These are phyloP conservation scores for Carex myosuroides DNA, from an alignment of 176 grass and related monocot genomes.

Conservation along the genomic window DNA sequence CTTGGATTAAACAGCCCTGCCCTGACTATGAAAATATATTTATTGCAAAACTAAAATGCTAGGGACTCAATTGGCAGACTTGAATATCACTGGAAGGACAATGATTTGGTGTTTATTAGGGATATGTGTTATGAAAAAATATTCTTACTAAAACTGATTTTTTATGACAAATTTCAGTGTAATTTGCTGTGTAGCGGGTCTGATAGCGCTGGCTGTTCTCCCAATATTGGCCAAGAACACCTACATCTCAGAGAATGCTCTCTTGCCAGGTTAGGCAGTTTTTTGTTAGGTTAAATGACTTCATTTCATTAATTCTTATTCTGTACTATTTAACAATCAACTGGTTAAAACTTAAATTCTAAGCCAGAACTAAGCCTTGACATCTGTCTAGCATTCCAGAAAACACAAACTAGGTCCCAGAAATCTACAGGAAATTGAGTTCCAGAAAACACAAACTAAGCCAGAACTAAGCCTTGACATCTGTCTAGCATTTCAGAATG, in stretches of 20 bases:
- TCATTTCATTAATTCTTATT: not conserved
- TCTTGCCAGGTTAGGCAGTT: slow-evolving; percentile 63
- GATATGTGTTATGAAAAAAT: not conserved
- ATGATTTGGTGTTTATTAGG: not conserved
- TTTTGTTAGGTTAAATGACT: not conserved
- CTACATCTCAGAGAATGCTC: slow-evolving; percentile 91
- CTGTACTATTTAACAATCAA: not conserved
- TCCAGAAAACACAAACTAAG: too few relatives aligned
- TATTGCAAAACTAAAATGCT: not conserved
- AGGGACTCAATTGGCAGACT: not conserved
- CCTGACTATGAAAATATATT: not conserved
- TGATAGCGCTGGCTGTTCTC: slow-evolving; percentile 54
- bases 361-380: not conserved
- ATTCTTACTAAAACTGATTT: not conserved
- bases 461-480: too few relatives aligned
- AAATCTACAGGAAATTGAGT: not conserved
- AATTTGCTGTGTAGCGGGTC: slow-evolving; percentile 45
- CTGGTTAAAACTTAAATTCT: not conserved
- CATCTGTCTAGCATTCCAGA: not conserved
- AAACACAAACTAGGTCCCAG: not conserved
- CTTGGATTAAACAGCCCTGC: not conserved
- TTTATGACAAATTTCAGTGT: slow-evolving; percentile 30
- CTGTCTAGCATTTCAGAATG: too few relatives aligned
- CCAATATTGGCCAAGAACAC: slow-evolving; percentile 86
- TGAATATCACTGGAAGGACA: not conserved